Evolutionary conservation across 2,329 filamentous ascomycete species (phyloP).

Genomic region (Xylariaceae sp.): DNA sequence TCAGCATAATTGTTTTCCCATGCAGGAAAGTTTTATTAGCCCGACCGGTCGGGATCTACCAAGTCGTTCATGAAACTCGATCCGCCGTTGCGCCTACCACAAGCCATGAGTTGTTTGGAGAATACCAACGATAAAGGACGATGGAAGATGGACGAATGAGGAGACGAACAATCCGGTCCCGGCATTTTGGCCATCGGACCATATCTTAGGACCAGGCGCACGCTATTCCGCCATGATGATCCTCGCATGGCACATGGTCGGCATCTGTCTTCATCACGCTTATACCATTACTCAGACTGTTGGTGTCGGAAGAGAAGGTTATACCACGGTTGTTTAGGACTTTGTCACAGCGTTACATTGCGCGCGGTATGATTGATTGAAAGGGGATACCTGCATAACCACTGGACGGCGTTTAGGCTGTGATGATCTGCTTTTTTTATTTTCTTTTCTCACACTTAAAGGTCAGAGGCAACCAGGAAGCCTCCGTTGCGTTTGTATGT

Average conservation of each 20-base stretch:
- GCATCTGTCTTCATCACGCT: conserved; percentile 23
- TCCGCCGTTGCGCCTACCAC: no score
- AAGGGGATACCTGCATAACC: conserved; percentile 17
- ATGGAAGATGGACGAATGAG: no score
- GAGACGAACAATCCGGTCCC: no score
- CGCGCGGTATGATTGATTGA: conserved; percentile 16
- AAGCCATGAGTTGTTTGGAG: no score
- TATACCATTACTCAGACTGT: conserved; percentile 27
- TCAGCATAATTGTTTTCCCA: conserved; percentile 3
- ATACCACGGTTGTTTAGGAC: conserved; percentile 28
- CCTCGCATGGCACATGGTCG: conserved; percentile 16
- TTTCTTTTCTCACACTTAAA: conserved; percentile 13
- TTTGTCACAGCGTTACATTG: conserved; percentile 26
- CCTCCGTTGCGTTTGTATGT: conserved; percentile 9
- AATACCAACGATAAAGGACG: no score
- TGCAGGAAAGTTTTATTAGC: not conserved
- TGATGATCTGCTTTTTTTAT: conserved; percentile 16
- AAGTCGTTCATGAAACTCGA: no score
- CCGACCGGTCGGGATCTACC: not conserved
- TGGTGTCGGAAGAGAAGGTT: conserved; percentile 30
- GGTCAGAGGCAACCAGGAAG: conserved; percentile 12
- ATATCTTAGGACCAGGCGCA: conserved; percentile 6
- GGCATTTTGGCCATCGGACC: no score
- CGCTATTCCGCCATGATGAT: conserved; percentile 13
- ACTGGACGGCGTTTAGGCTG: conserved; percentile 19